Conservation (phyloP, 805 yeast genomes). For the Tetrapisispora phaffii region DNA sequence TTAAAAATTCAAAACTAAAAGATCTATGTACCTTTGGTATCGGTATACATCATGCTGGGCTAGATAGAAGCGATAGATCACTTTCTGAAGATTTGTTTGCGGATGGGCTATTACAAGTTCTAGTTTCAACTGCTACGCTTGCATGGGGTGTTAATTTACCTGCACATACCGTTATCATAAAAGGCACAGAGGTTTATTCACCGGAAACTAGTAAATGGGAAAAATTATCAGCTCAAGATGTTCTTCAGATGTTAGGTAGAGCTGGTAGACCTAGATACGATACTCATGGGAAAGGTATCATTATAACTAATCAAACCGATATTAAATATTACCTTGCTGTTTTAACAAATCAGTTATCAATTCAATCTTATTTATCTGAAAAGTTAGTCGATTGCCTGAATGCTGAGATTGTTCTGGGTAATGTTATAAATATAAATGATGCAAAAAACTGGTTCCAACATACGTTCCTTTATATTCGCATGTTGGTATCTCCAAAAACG, state of each 20-base stretch:
- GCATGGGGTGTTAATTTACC: constrained; percentile 98
- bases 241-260: constrained; percentile 93
- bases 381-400: constrained; percentile 65
- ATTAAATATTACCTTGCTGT: constrained; percentile 82
- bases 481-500: constrained; percentile 59
- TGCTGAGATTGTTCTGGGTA: constrained; percentile 78
- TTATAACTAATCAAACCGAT: constrained; percentile 78
- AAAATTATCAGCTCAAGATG: constrained; percentile 89
- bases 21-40: constrained; percentile 61
- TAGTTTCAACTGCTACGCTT: constrained; percentile 84
- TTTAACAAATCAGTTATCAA: constrained; percentile 84
- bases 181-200: constrained; percentile 88
- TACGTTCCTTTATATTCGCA: constrained; percentile 71
- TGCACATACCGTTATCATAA: constrained; percentile 86
- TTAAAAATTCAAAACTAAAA: constrained; percentile 44
- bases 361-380: constrained; percentile 75
- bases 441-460: constrained; percentile 74
- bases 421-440: constrained; percentile 47
- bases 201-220: constrained; percentile 88
- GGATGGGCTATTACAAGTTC: constrained; percentile 71
- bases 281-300: constrained; percentile 84
- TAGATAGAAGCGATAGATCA: constrained; percentile 60
- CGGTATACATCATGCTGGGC: constrained; percentile 90
- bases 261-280: constrained; percentile 97
- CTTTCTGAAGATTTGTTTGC: constrained; percentile 80